phyloP scores from a whole-genome alignment of 257 asterid species.

The Henckelia pumila region DNA sequence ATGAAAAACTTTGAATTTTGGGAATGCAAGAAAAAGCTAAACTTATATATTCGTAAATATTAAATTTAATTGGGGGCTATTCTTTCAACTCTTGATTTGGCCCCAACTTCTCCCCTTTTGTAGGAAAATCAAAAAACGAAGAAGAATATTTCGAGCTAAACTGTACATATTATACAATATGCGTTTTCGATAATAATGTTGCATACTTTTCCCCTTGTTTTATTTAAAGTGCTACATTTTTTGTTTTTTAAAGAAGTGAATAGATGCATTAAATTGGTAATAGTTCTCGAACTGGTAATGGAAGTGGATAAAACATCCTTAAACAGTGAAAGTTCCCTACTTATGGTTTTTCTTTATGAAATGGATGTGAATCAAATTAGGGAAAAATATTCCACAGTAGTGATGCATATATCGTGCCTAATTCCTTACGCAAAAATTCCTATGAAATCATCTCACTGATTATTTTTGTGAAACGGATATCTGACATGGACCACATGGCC shows the following conservation, averaged over 20 bases:
- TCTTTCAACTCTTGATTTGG: neutral
- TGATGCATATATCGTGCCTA: slow-evolving; percentile 25
- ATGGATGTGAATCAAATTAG: slow-evolving; percentile 25
- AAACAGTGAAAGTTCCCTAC: slow-evolving; percentile 6
- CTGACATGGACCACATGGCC: too few relatives aligned
- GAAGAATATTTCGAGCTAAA: slow-evolving; percentile 8
- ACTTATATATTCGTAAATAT: neutral
- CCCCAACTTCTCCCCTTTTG: neutral
- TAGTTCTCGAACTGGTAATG: slow-evolving; percentile 13
- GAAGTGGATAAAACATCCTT: slow-evolving; percentile 28
- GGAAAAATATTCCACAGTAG: slow-evolving; percentile 17
- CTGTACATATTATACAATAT: slow-evolving; percentile 17
- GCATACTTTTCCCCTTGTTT: neutral
- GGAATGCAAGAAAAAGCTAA: neutral
- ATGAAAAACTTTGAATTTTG: neutral
- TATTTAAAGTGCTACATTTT: slow-evolving; percentile 5
- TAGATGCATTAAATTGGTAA: neutral
- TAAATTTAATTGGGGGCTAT: neutral
- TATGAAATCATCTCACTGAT: too few relatives aligned
- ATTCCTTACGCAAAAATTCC: too few relatives aligned
- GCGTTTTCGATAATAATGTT: slow-evolving; percentile 8
- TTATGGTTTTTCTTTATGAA: slow-evolving; percentile 22
- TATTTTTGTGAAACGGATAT: too few relatives aligned
- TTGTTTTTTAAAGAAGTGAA: neutral
- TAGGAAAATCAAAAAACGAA: slow-evolving; percentile 24